Base-by-base conservation (phyloP, 2,329 filamentous ascomycete species). In the Fusarium agapanthi region DNA sequence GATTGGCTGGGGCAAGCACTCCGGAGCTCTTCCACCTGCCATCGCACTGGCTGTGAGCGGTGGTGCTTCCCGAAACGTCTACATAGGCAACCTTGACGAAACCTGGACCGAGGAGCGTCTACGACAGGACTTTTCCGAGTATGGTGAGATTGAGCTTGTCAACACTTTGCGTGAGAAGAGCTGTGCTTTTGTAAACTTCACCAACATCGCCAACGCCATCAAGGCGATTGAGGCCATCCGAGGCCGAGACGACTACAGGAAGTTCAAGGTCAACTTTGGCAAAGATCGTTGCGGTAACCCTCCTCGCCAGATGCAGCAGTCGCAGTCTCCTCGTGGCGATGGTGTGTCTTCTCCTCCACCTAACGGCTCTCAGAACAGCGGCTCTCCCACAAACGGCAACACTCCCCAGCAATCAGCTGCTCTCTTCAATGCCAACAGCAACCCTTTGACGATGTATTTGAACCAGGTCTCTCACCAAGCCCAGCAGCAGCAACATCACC, bases 251-350 rank as follows among this genome's bases (percentile, higher is more conserved):
- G 96, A 99, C 79, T 99, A 99, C 88, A 94, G 91, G 83, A 92
- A 96, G 78, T 99, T 99, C 90, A 99, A 99, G 88, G 95, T 99
- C 82, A 99, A 99, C 86, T 99, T 99, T 81, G 96, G 96, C 83
- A 99, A 99, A 86, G 96, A 99, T 81, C 91, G 96, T 63, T 99
- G 96, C 79, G 96, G 96, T 75, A 99, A 99, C 84, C 93, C 96
- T 58, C 96, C 96, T 48, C 92, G 96, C 68, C 96, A 98, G 84
- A 88, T 93, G 74, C 90, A 92, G 81, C 84, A 92, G 75, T 86
- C 88, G 59, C 88, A 92, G 79, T 91, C 92, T 65, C 92, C 94
- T 59, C 89, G 85, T 76, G 88, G 85, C 67, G 91, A 92, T 57
- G 89, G 86, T 57, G 84, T 88, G 7, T 83, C 86, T 20, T 89